A percentile compares a stretch with the other conserved stretches of the same genome.
Conservation (phyloP, 306 rosid species). For the Dalbergia cochinchinensis region DNA sequence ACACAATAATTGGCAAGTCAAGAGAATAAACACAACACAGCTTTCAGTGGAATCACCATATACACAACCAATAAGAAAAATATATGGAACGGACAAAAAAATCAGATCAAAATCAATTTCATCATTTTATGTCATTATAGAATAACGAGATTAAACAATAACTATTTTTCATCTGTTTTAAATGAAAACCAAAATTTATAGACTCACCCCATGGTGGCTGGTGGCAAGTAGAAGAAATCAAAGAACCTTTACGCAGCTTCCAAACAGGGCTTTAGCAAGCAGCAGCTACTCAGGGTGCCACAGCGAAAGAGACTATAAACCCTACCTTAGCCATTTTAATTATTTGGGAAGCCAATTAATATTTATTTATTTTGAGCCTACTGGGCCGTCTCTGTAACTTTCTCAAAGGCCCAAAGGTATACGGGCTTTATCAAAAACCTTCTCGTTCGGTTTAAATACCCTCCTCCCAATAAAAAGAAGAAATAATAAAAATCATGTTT, state of each 20-base stretch:
- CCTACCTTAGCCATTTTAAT: constrained; percentile 37
- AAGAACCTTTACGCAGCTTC: constrained; percentile 16
- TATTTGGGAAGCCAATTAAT: background rate
- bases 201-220: constrained; percentile 64
- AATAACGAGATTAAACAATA: background rate
- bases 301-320: constrained; percentile 11
- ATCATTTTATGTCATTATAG: background rate
- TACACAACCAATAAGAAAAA: background rate
- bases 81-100: background rate
- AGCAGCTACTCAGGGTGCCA: constrained; percentile 11
- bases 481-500: background rate
- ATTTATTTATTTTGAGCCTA: background rate
- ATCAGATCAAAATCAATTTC: background rate
- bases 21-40: background rate
- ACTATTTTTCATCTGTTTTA: too few species aligned
- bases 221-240: constrained; percentile 11
- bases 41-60: background rate
- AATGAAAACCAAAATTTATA: too few species aligned
- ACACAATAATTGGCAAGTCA: background rate
- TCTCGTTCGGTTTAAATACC: background rate
- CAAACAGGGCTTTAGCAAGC: constrained; percentile 4
- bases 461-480: background rate
- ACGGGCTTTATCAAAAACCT: background rate
- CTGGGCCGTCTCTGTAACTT: background rate
- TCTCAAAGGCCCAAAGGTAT: background rate